Conservation (phyloP, 257 asterid species). For the Cordia subcordata region DNA sequence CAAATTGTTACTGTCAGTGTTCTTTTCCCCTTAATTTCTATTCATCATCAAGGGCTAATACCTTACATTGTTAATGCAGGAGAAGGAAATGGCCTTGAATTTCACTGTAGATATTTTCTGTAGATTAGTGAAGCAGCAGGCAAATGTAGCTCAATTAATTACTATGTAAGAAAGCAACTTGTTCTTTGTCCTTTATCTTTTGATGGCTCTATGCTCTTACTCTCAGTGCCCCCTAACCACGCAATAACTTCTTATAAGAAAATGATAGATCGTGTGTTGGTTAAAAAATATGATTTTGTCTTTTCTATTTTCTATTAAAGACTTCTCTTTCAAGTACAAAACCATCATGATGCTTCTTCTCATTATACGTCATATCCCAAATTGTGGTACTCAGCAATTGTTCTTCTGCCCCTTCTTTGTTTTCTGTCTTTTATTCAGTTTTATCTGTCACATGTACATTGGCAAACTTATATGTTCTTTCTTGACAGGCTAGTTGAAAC, state of each 20-base stretch:
- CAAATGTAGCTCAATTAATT: slow-evolving; percentile 79
- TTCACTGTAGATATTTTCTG: slow-evolving; percentile 90
- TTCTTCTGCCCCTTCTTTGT: too few species aligned
- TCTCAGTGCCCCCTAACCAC: too few species aligned
- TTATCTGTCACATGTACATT: not conserved
- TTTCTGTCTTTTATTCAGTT: not conserved
- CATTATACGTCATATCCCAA: not conserved
- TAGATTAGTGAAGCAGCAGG: slow-evolving; percentile 90
- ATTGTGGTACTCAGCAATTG: not conserved
- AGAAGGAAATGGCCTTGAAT: slow-evolving; percentile 94
- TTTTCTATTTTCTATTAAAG: too few species aligned
- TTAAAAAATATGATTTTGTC: too few species aligned
- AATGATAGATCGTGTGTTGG: too few species aligned
- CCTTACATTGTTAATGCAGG: slow-evolving; percentile 54
- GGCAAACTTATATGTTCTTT: not conserved
- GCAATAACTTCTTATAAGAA: too few species aligned
- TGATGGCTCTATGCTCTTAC: not conserved
- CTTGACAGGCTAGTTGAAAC: slow-evolving; percentile 94
- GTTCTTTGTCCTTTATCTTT: slow-evolving; percentile 10
- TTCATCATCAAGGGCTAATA: slow-evolving; percentile 7
- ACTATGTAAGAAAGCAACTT: slow-evolving; percentile 55
- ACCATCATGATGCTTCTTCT: not conserved
- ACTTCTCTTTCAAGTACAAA: not conserved
- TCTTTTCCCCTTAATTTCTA: not conserved
- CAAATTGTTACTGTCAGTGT: not conserved